These are phyloP conservation scores for Fusarium vanettenii DNA, from an alignment of 2,329 filamentous ascomycete genomes.

Conservation along the genomic window DNA sequence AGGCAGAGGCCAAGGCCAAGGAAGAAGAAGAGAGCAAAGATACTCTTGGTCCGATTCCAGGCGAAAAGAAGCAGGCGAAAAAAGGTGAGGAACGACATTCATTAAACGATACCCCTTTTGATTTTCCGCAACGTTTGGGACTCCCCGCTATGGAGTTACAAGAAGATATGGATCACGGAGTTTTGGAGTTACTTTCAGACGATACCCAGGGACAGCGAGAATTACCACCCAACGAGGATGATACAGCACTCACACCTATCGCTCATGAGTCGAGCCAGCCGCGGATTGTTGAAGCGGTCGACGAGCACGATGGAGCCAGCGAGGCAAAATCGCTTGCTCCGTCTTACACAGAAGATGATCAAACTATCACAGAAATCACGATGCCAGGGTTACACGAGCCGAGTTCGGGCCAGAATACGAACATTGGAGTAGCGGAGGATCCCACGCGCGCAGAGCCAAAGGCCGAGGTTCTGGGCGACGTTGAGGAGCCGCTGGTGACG, in stretches of 20 bases:
- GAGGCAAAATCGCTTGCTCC: neutral
- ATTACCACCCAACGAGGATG: slow-evolving; percentile 31
- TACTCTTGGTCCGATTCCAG: slow-evolving; percentile 52
- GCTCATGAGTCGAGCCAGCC: slow-evolving; percentile 23
- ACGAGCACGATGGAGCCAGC: slow-evolving; percentile 2
- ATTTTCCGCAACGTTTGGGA: slow-evolving; percentile 48
- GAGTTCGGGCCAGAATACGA: slow-evolving; percentile 16
- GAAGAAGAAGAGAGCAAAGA: slow-evolving; percentile 54
- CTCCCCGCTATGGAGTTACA: slow-evolving; percentile 42
- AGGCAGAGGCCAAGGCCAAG: slow-evolving; percentile 29
- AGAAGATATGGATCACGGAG: slow-evolving; percentile 40
- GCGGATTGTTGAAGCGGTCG: slow-evolving; percentile 17
- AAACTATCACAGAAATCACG: slow-evolving; percentile 35
- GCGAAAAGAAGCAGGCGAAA: slow-evolving; percentile 50
- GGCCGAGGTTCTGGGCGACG: slow-evolving; percentile 17
- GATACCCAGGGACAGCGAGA: slow-evolving; percentile 40
- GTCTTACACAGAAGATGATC: slow-evolving; percentile 13
- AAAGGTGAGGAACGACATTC: slow-evolving; percentile 58
- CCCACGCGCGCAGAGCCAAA: slow-evolving; percentile 15
- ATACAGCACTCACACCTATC: slow-evolving; percentile 38
- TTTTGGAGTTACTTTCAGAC: slow-evolving; percentile 45
- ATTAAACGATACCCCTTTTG: slow-evolving; percentile 53
- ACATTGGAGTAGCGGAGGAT: slow-evolving; percentile 14
- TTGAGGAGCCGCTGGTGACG: slow-evolving; percentile 3
- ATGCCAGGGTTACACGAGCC: slow-evolving; percentile 33